phyloP scores from a whole-genome alignment of 768 basidiomycete species.

The Trametes elegans region DNA sequence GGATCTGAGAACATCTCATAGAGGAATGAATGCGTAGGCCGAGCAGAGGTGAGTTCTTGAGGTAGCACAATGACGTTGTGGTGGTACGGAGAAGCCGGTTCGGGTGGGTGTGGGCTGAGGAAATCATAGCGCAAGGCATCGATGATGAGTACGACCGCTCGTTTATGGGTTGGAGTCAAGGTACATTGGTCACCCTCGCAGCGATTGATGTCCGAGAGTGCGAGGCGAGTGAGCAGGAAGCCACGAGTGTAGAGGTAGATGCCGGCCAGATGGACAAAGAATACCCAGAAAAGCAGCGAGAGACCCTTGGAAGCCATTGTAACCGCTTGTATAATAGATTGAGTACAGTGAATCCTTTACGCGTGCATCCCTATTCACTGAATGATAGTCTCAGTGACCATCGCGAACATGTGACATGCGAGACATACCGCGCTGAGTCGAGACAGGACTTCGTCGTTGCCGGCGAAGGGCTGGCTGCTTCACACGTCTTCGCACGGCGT shows the following conservation, averaged over 20 bases:
- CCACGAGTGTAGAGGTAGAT: slow-evolving; percentile 91
- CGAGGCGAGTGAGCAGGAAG: slow-evolving; percentile 80
- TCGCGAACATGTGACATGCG: too few relatives aligned
- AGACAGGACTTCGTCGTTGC: too few relatives aligned
- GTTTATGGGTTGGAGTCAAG: slow-evolving; percentile 64
- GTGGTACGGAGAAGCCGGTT: slow-evolving; percentile 63
- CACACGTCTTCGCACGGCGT: too few relatives aligned
- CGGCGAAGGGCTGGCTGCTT: too few relatives aligned
- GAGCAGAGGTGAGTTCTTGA: slow-evolving; percentile 55
- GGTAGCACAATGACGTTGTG: slow-evolving; percentile 86
- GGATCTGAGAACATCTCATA: slow-evolving; percentile 93
- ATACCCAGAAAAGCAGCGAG: slow-evolving; percentile 50
- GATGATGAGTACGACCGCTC: slow-evolving; percentile 83
- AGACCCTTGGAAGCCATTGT: slow-evolving; percentile 16
- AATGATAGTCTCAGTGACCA: too few relatives aligned
- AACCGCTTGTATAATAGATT: neutral
- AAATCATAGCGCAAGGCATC: slow-evolving; percentile 96
- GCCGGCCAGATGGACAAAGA: slow-evolving; percentile 67
- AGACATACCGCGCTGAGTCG: neutral
- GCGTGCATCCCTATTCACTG: neutral
- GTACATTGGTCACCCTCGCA: slow-evolving; percentile 44
- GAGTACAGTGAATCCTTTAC: neutral
- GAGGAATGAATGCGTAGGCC: slow-evolving; percentile 76
- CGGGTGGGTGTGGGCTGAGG: slow-evolving; percentile 66
- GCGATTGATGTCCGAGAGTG: slow-evolving; percentile 56